Percentiles rank a stretch among this genome's conserved stretches.
Conservation (phyloP, 768 basidiomycete species). For the Mycena albidolilacea region DNA sequence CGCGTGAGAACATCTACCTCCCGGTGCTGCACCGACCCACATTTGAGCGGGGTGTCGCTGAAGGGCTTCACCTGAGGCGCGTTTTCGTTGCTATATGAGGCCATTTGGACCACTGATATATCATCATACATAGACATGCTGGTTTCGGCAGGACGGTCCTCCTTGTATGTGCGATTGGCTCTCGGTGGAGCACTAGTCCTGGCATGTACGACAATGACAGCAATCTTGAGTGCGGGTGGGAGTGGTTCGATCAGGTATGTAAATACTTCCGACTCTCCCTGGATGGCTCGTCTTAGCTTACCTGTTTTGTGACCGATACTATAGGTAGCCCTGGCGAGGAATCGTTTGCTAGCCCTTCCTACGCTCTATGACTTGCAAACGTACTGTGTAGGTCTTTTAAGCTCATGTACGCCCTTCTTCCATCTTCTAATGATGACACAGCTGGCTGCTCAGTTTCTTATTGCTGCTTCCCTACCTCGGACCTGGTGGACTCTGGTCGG, state of each 20-base stretch:
- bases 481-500: constrained; percentile 79
- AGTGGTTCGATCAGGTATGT: constrained; percentile 74
- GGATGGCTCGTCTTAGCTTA: not conserved
- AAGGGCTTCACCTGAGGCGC: constrained; percentile 61
- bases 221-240: constrained; percentile 71
- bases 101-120: too few species aligned
- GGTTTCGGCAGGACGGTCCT: not conserved
- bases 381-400: constrained; percentile 60
- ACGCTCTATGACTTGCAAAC: constrained; percentile 82
- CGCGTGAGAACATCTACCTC: constrained; percentile 62
- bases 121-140: not conserved
- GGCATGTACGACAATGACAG: constrained; percentile 51
- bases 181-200: constrained; percentile 63
- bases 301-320: not conserved
- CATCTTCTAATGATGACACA: constrained; percentile 37
- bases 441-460: constrained; percentile 68
- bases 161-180: constrained; percentile 1
- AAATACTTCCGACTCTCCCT: not conserved
- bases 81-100: too few species aligned
- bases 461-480: constrained; percentile 72
- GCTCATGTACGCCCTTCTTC: too few species aligned
- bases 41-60: constrained; percentile 67
- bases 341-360: constrained; percentile 72
- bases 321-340: constrained; percentile 66
- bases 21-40: constrained; percentile 83